phyloP scores from a whole-genome alignment of 495 filamentous ascomycete species.

The Trichoderma virens region DNA sequence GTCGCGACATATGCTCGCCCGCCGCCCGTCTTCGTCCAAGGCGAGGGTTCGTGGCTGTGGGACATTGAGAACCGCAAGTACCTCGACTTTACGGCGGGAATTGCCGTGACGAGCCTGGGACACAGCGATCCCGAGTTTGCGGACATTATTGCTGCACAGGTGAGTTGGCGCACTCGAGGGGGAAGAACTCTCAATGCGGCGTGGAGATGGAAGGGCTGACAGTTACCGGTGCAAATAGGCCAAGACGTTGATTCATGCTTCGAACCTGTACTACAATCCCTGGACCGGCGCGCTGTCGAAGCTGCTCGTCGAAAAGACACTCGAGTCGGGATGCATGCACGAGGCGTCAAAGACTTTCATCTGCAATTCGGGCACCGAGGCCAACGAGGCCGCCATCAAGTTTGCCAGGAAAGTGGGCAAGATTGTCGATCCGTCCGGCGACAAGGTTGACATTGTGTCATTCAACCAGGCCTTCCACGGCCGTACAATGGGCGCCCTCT shows the following conservation, averaged over 20 bases:
- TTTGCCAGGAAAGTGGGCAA: constrained; percentile 89
- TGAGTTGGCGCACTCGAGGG: constrained; percentile 20
- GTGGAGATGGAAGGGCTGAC: no score
- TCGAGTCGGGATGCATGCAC: constrained; percentile 68
- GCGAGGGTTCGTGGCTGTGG: constrained; percentile 78
- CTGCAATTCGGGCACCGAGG: constrained; percentile 90
- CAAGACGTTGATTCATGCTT: constrained; percentile 75
- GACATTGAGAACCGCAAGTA: constrained; percentile 85
- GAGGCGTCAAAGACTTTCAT: constrained; percentile 78
- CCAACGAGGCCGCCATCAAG: constrained; percentile 96
- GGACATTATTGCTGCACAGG: constrained; percentile 65
- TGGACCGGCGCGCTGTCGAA: constrained; percentile 86
- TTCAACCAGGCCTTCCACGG: constrained; percentile 93
- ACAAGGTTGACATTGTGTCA: constrained; percentile 76
- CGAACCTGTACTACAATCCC: constrained; percentile 92
- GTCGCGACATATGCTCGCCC: constrained; percentile 91
- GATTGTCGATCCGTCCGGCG: constrained; percentile 56
- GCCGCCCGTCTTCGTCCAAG: constrained; percentile 80
- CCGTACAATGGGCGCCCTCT: constrained; percentile 85
- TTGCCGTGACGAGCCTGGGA: constrained; percentile 88
- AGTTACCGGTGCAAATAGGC: no score
- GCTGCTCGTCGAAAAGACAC: constrained; percentile 72
- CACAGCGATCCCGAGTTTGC: constrained; percentile 72
- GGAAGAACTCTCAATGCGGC: neutral
- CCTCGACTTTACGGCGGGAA: constrained; percentile 90